phyloP scores from a whole-genome alignment of 805 yeast genomes.

The Pichia insulana region DNA sequence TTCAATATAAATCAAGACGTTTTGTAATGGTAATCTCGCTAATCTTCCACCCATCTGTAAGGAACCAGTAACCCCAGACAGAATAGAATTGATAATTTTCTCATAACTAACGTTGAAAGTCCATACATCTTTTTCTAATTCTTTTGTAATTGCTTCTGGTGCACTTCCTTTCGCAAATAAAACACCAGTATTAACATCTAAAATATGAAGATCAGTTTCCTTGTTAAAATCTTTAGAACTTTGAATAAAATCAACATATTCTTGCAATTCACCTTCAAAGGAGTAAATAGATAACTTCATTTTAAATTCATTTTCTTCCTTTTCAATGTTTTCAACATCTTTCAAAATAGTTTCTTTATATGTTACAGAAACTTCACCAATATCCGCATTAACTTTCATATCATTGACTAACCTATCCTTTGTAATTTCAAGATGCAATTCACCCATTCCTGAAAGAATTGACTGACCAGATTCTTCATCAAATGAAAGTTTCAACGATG shows the following conservation, averaged over 20 bases:
- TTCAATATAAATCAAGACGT: conserved; percentile 46
- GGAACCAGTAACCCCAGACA: conserved; percentile 52
- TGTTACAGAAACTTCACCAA: conserved; percentile 82
- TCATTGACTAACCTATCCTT: conserved; percentile 71
- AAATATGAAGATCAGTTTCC: conserved; percentile 32
- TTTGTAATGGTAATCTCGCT: conserved; percentile 50
- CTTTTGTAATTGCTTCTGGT: conserved; percentile 19
- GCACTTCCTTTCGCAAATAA: conserved; percentile 27
- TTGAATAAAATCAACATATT: conserved; percentile 21
- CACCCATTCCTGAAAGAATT: conserved; percentile 93
- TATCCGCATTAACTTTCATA: conserved; percentile 69
- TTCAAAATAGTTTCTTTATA: conserved; percentile 60
- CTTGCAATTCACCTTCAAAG: conserved; percentile 27
- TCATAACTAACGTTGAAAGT: conserved; percentile 38
- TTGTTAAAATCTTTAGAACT: conserved; percentile 26
- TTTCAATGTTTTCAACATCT: conserved; percentile 15
- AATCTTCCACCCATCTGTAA: conserved; percentile 61
- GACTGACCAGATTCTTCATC: conserved; percentile 89
- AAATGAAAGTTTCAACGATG: conserved; percentile 61
- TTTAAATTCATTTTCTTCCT: conserved; percentile 18
- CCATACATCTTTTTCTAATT: conserved; percentile 31
- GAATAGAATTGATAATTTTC: conserved; percentile 42
- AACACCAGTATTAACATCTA: conserved; percentile 42
- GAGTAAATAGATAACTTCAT: conserved; percentile 24
- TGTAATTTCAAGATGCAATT: conserved; percentile 85